Conservation (phyloP, 2,329 filamentous ascomycete genomes). For the Diaporthe sp. region DNA sequence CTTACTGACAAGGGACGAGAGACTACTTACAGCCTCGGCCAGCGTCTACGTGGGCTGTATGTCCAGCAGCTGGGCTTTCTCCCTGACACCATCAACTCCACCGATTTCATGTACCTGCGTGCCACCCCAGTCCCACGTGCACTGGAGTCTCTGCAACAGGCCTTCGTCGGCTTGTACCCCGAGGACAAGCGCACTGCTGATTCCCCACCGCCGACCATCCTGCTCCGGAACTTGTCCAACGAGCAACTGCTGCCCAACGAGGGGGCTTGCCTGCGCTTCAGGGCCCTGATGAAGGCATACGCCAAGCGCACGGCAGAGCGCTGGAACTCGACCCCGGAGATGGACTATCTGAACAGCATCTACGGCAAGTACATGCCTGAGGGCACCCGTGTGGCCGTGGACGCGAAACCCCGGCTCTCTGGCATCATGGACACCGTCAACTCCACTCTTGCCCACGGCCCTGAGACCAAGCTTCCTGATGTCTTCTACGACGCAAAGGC, state of each 20-base stretch:
- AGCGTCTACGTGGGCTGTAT: slow-evolving; percentile 78
- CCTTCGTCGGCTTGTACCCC: slow-evolving; percentile 83
- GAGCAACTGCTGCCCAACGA: slow-evolving; percentile 89
- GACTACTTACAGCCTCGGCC: slow-evolving; percentile 78
- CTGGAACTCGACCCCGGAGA: slow-evolving; percentile 84
- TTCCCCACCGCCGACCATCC: slow-evolving; percentile 75
- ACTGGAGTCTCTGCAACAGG: slow-evolving; percentile 82
- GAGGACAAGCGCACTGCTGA: slow-evolving; percentile 54
- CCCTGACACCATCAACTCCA: slow-evolving; percentile 65
- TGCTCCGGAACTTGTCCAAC: slow-evolving; percentile 74
- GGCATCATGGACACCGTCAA: slow-evolving; percentile 97
- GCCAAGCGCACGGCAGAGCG: slow-evolving; percentile 78
- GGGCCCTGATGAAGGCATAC: slow-evolving; percentile 77
- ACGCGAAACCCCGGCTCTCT: slow-evolving; percentile 85
- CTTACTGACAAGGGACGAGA: slow-evolving; percentile 82
- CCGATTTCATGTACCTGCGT: slow-evolving; percentile 78
- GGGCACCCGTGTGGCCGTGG: slow-evolving; percentile 79
- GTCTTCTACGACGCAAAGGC: slow-evolving; percentile 89
- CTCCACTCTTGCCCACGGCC: slow-evolving; percentile 86
- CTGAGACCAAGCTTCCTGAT: slow-evolving; percentile 81
- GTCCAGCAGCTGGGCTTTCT: slow-evolving; percentile 82
- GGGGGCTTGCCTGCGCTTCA: slow-evolving; percentile 79
- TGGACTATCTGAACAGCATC: slow-evolving; percentile 84
- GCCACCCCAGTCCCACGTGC: slow-evolving; percentile 82
- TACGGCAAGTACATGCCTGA: slow-evolving; percentile 90